Evolutionary conservation across 208 protist species (phyloP).

Genomic region (Plasmodiophora brassicae): DNA sequence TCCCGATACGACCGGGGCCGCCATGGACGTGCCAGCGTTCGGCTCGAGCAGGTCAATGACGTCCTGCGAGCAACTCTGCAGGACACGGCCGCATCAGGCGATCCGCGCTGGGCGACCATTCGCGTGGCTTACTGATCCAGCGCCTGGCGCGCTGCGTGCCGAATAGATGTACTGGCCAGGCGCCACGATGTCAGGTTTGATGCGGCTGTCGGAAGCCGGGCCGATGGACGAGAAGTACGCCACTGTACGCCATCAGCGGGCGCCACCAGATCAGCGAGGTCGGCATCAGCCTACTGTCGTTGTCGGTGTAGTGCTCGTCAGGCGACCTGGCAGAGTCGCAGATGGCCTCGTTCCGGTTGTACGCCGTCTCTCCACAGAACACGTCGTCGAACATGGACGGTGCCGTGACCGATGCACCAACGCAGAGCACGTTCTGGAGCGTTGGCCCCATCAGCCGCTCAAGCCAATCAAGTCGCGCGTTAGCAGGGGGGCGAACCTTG

Average conservation of each 20-base stretch:
- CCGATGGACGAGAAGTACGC: slow-evolving; percentile 24
- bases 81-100: too few species aligned
- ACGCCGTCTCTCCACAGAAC: neutral
- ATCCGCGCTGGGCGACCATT: too few species aligned
- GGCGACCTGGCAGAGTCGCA: neutral
- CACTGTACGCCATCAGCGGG: too few species aligned
- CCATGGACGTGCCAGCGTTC: neutral
- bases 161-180: slow-evolving; percentile 19
- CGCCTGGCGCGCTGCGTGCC: neutral
- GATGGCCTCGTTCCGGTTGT: neutral
- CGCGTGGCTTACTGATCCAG: too few species aligned
- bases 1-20: neutral
- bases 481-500: neutral
- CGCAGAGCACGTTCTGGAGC: neutral
- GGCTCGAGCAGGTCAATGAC: neutral
- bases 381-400: neutral
- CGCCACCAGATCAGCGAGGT: too few species aligned
- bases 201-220: neutral
- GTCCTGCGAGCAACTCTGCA: neutral
- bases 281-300: too few species aligned
- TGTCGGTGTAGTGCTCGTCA: neutral
- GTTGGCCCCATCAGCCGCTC: too few species aligned
- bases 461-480: neutral
- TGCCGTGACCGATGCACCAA: neutral
- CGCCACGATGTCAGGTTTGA: slow-evolving; percentile 1